These are phyloP conservation scores for Bauhinia variegata DNA, from an alignment of 306 rosid genomes.

Conservation along the genomic window DNA sequence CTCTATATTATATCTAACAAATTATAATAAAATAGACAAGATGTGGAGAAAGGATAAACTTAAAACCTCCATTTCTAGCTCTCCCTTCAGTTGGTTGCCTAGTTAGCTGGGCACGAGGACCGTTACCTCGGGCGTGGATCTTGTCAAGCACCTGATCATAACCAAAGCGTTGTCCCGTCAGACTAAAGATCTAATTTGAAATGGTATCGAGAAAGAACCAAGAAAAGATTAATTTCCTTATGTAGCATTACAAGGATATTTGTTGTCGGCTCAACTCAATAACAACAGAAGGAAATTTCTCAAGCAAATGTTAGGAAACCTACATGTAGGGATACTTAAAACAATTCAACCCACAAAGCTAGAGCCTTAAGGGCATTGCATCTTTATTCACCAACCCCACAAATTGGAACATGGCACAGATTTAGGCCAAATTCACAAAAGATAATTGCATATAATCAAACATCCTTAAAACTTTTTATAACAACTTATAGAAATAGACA, in stretches of 20 bases:
- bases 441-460: background rate
- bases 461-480: background rate
- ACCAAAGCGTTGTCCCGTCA: slow-evolving; percentile 29
- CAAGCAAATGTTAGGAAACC: too few relatives aligned
- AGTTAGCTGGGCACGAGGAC: slow-evolving; percentile 73
- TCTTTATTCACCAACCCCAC: too few relatives aligned
- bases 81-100: slow-evolving; percentile 97
- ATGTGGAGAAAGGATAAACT: slow-evolving; percentile 23
- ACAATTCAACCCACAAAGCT: too few relatives aligned
- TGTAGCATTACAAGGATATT: slow-evolving; percentile 8
- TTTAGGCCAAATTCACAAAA: background rate
- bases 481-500: slow-evolving; percentile 7
- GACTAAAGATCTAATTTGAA: background rate
- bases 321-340: too few relatives aligned
- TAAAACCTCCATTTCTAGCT: slow-evolving; percentile 88
- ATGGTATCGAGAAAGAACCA: background rate
- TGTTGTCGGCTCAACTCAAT: background rate
- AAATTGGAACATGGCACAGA: too few relatives aligned
- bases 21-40: slow-evolving; percentile 7
- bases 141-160: slow-evolving; percentile 78
- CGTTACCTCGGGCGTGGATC: slow-evolving; percentile 95
- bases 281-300: background rate
- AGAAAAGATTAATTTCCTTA: background rate
- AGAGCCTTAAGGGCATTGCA: too few relatives aligned
- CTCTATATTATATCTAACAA: too few relatives aligned